phyloP scores from a whole-genome alignment of 345 rosid species.

The Eucalyptus regnans region DNA sequence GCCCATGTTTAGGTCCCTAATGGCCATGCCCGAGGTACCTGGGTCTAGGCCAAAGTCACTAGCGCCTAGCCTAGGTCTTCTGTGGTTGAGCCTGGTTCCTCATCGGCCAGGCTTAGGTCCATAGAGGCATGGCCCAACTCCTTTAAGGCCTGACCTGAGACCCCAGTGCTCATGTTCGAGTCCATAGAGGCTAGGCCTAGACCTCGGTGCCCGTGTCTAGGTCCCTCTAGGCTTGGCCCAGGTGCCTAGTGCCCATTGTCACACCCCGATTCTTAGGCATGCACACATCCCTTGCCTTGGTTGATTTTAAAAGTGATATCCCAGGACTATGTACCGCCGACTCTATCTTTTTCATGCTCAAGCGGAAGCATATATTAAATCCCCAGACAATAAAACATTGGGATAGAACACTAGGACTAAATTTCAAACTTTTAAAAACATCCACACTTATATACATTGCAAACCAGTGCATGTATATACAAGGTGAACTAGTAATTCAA shows the following conservation, averaged over 20 bases:
- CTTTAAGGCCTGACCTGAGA: background rate
- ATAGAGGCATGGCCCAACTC: background rate
- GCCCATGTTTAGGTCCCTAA: background rate
- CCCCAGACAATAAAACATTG: too few relatives aligned
- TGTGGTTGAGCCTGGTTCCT: background rate
- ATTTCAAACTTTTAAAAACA: too few relatives aligned
- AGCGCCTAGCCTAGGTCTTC: background rate
- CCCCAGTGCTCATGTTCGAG: background rate
- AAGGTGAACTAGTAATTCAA: too few relatives aligned
- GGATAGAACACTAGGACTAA: too few relatives aligned
- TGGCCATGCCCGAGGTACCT: background rate
- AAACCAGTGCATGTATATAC: too few relatives aligned
- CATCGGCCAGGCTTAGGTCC: fast-evolving
- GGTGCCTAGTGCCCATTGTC: background rate
- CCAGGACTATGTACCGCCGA: too few relatives aligned
- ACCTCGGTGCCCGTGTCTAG: fast-evolving
- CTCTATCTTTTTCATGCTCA: too few relatives aligned
- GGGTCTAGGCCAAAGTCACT: background rate
- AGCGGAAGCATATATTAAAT: too few relatives aligned
- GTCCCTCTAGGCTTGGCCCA: background rate
- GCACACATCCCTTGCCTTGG: too few relatives aligned
- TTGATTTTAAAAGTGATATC: too few relatives aligned
- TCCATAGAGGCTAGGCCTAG: background rate
- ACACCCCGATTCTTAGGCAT: too few relatives aligned
- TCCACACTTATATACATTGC: too few relatives aligned